phyloP scores from a whole-genome alignment of 331 rosid genomes.

The Rhamnella rubrinervis region DNA sequence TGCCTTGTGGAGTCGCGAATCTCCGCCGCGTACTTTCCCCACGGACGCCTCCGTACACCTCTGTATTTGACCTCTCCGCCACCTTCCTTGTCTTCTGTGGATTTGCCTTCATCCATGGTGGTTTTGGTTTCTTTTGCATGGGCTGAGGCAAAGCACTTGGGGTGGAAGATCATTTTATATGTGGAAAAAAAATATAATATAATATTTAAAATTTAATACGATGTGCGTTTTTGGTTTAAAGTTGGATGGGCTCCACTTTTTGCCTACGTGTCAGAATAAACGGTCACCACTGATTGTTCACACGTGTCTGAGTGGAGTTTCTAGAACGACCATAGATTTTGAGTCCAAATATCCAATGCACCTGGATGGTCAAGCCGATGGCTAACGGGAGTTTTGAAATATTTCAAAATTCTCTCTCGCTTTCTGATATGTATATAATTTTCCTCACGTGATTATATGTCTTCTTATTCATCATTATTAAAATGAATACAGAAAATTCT shows the following conservation, averaged over 20 bases:
- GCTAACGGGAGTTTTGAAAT: conserved; percentile 34
- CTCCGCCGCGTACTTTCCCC: conserved; percentile 98
- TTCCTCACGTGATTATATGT: no score
- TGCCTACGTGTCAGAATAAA: conserved; percentile 5
- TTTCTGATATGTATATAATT: no score
- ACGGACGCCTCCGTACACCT: conserved; percentile 79
- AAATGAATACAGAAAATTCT: no score
- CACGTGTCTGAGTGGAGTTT: conserved; percentile 43
- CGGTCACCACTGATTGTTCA: neutral
- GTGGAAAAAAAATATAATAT: conserved; percentile 19
- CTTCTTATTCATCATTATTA: no score
- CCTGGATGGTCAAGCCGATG: conserved; percentile 72
- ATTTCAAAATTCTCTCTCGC: neutral
- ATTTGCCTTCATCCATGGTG: conserved; percentile 15
- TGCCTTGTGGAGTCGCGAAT: conserved; percentile 76
- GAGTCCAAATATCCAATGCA: conserved; percentile 65
- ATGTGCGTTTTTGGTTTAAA: neutral
- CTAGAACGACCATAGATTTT: neutral
- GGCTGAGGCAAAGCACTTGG: neutral
- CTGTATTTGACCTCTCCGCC: conserved; percentile 54
- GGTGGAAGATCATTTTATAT: conserved; percentile 27
- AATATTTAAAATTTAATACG: neutral
- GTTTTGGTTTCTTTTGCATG: conserved; percentile 43
- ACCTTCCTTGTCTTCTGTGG: conserved; percentile 12
- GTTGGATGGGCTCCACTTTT: conserved; percentile 1